phyloP scores from a whole-genome alignment of 441 rosid genomes.

The Bruguiera hainesii region DNA sequence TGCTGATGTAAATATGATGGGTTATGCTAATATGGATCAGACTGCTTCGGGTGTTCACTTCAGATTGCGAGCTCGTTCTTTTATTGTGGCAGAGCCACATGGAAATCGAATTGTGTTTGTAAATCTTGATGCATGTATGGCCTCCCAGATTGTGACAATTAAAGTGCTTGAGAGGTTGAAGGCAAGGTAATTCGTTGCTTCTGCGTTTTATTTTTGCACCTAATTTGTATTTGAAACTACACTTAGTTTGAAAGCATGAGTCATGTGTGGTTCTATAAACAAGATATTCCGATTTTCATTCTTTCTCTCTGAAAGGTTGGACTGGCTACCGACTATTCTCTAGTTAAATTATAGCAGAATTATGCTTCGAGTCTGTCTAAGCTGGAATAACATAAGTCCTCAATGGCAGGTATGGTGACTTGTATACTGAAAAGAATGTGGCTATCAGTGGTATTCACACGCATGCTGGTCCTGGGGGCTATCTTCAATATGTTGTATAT shows the following conservation, averaged over 20 bases:
- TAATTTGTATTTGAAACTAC: no score
- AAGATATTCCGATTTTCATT: no score
- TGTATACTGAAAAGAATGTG: slow-evolving; percentile 80
- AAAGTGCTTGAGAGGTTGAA: slow-evolving; percentile 45
- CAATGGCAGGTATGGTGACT: slow-evolving; percentile 56
- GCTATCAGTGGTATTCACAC: slow-evolving; percentile 92
- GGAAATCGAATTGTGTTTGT: slow-evolving; percentile 54
- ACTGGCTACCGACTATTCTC: no score
- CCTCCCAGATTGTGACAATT: slow-evolving; percentile 56
- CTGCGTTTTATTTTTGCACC: no score
- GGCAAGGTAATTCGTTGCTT: slow-evolving; percentile 30
- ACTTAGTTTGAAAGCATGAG: no score
- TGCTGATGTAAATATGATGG: slow-evolving; percentile 58
- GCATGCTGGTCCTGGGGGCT: slow-evolving; percentile 96
- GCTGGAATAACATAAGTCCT: no score
- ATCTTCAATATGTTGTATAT: slow-evolving; percentile 89
- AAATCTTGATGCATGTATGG: slow-evolving; percentile 68
- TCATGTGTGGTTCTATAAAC: no score
- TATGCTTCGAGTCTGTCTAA: no score
- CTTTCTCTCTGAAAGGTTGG: no score
- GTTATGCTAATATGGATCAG: slow-evolving; percentile 53
- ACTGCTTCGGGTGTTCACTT: slow-evolving; percentile 55
- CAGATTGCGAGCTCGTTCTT: slow-evolving; percentile 53
- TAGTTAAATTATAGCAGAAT: no score
- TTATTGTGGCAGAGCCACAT: slow-evolving; percentile 42